phyloP scores from a whole-genome alignment of 2,329 filamentous ascomycete species.

The Pleoardoris graminearum region DNA sequence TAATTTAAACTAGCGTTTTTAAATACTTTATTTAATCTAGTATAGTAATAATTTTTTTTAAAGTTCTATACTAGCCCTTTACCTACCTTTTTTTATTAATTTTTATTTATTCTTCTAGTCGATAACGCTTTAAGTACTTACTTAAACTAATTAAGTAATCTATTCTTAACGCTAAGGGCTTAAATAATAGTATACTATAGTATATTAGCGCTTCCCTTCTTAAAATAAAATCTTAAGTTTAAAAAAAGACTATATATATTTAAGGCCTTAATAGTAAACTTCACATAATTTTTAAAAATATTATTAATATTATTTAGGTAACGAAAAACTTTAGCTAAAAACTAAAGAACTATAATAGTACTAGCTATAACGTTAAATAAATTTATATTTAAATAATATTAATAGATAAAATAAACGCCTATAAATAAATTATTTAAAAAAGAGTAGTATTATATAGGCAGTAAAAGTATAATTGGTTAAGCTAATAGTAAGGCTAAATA shows the following conservation, averaged over 20 bases:
- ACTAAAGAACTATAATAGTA: conserved; percentile 28
- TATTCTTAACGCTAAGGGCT: conserved; percentile 11
- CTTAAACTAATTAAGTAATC: conserved; percentile 27
- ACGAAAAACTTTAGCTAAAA: conserved; percentile 21
- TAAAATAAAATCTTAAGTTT: conserved; percentile 22
- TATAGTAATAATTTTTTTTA: no score
- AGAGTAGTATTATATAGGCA: not conserved
- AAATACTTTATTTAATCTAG: conserved; percentile 17
- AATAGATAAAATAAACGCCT: not conserved
- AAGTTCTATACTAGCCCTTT: conserved; percentile 19
- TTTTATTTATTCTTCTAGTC: conserved; percentile 13
- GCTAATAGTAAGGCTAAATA: not conserved
- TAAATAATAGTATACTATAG: conserved; percentile 1
- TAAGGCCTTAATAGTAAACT: conserved; percentile 20
- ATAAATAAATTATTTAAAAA: not conserved
- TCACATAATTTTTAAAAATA: conserved; percentile 26
- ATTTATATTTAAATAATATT: conserved; percentile 17
- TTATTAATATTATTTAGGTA: conserved; percentile 32
- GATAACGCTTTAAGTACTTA: conserved; percentile 17
- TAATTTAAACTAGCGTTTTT: conserved; percentile 17
- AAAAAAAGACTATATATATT: conserved; percentile 27
- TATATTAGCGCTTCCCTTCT: conserved; percentile 16
- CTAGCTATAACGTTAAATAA: conserved; percentile 28
- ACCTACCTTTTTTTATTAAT: conserved; percentile 8
- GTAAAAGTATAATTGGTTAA: no score